A percentile compares a stretch with the other conserved stretches of the same genome.
These are phyloP conservation scores for Colletotrichum nymphaeae DNA, from an alignment of 2,329 filamentous ascomycete species.

Conservation along the genomic window DNA sequence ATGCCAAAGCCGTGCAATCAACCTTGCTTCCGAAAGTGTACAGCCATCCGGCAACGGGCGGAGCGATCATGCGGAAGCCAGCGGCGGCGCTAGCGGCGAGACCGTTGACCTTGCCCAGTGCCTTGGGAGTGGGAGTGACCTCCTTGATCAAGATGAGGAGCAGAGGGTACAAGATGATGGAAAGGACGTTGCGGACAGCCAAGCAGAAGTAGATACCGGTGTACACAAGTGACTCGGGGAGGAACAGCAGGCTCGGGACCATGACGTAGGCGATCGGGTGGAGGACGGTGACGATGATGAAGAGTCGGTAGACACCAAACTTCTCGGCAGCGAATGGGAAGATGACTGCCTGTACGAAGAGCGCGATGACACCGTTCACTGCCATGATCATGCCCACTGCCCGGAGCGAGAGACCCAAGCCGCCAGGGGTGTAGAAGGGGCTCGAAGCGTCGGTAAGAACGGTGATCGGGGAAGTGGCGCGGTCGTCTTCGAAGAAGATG, in stretches of 20 bases:
- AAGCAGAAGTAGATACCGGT: conserved; percentile 70
- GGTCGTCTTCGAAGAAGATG: conserved; percentile 89
- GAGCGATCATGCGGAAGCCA: conserved; percentile 75
- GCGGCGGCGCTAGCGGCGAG: conserved; percentile 74
- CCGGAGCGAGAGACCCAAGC: conserved; percentile 71
- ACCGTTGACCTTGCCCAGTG: conserved; percentile 74
- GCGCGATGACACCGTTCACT: conserved; percentile 67
- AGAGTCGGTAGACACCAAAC: conserved; percentile 70
- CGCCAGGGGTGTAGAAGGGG: conserved; percentile 69
- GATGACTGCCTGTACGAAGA: conserved; percentile 69
- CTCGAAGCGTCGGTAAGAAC: conserved; percentile 48
- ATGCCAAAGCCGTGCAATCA: conserved; percentile 70
- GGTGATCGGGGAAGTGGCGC: conserved; percentile 53
- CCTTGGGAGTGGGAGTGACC: conserved; percentile 65
- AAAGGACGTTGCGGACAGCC: conserved; percentile 68
- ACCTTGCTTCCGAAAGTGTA: conserved; percentile 70
- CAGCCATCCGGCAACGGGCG: conserved; percentile 71
- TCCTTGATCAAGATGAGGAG: conserved; percentile 77
- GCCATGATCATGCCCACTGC: conserved; percentile 72
- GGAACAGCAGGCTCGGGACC: conserved; percentile 67
- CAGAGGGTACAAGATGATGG: conserved; percentile 74
- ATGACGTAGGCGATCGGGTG: conserved; percentile 72
- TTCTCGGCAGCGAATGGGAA: conserved; percentile 70
- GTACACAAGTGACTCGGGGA: conserved; percentile 63
- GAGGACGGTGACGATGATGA: conserved; percentile 67